Evolutionary conservation across 1,284 basidiomycete species (phyloP).

Genomic region (Serendipita sp.): DNA sequence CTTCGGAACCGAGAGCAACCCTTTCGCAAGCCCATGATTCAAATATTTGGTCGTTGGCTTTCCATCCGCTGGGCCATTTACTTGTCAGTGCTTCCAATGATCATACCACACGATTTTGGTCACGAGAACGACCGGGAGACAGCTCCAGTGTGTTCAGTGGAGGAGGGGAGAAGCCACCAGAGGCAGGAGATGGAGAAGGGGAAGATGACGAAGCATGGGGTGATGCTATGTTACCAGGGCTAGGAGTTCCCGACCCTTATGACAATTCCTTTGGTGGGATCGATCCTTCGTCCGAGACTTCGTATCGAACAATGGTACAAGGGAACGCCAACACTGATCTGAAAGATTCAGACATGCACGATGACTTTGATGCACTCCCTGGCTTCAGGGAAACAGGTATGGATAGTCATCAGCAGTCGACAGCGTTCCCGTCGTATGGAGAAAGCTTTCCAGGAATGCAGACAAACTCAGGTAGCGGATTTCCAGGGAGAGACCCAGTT

Average conservation of each 20-base stretch:
- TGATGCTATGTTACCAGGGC: slow-evolving; percentile 17
- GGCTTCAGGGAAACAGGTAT: background rate
- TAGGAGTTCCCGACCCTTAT: slow-evolving; percentile 11
- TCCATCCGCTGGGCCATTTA: slow-evolving; percentile 91
- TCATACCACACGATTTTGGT: slow-evolving; percentile 97
- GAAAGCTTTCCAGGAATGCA: too few relatives aligned
- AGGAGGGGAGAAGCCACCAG: slow-evolving; percentile 65
- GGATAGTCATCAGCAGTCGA: background rate
- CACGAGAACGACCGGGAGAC: slow-evolving; percentile 71
- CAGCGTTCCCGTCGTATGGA: background rate
- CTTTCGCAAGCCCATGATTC: slow-evolving; percentile 91
- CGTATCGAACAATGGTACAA: background rate
- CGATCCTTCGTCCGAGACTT: background rate
- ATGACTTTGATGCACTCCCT: slow-evolving; percentile 1
- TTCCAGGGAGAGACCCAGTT: too few relatives aligned
- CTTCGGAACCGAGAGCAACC: slow-evolving; percentile 52
- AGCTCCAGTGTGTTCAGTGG: slow-evolving; percentile 51
- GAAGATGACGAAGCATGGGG: slow-evolving; percentile 24
- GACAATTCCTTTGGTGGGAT: slow-evolving; percentile 4
- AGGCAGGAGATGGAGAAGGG: slow-evolving; percentile 46
- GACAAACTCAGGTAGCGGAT: too few relatives aligned
- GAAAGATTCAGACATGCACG: background rate
- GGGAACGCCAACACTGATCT: background rate
- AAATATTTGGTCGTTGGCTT: slow-evolving; percentile 90
- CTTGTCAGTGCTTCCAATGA: slow-evolving; percentile 89